Evolutionary conservation across 345 rosid genomes (phyloP).

Genomic region (Psidium guajava): DNA sequence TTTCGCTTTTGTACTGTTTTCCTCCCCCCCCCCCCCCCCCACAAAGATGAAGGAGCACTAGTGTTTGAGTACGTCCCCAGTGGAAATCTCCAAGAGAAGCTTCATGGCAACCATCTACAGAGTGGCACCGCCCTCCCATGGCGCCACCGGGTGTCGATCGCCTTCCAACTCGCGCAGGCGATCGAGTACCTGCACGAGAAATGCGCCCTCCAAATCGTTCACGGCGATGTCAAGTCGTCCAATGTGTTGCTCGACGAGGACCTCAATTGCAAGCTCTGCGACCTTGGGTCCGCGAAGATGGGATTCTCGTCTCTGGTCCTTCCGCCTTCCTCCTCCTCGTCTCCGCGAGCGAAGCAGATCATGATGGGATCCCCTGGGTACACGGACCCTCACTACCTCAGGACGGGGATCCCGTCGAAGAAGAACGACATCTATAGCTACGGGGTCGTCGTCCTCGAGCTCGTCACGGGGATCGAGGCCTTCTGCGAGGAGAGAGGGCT

Average conservation of each 20-base stretch:
- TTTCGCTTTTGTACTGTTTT: not conserved
- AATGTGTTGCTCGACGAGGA: constrained; percentile 61
- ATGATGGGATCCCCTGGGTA: constrained; percentile 83
- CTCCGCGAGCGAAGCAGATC: constrained; percentile 30
- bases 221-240: constrained; percentile 78
- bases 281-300: constrained; percentile 75
- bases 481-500: constrained; percentile 52
- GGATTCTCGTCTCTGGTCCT: constrained; percentile 65
- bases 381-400: constrained; percentile 77
- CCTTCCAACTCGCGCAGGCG: constrained; percentile 62
- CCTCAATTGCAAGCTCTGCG: constrained; percentile 73
- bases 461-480: constrained; percentile 66
- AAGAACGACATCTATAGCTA: constrained; percentile 78
- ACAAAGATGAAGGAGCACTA: constrained; percentile 73
- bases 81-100: constrained; percentile 69
- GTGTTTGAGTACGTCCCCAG: constrained; percentile 56
- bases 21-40: too few relatives aligned
- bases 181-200: constrained; percentile 69
- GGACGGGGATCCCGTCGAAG: constrained; percentile 70
- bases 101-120: constrained; percentile 13
- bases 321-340: constrained; percentile 16
- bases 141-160: constrained; percentile 47
- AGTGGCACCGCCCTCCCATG: constrained; percentile 32
- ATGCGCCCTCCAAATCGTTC: constrained; percentile 63
- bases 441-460: constrained; percentile 70